Base-by-base conservation (phyloP, 495 filamentous ascomycete species). In the Astrocystis sublimbata region DNA sequence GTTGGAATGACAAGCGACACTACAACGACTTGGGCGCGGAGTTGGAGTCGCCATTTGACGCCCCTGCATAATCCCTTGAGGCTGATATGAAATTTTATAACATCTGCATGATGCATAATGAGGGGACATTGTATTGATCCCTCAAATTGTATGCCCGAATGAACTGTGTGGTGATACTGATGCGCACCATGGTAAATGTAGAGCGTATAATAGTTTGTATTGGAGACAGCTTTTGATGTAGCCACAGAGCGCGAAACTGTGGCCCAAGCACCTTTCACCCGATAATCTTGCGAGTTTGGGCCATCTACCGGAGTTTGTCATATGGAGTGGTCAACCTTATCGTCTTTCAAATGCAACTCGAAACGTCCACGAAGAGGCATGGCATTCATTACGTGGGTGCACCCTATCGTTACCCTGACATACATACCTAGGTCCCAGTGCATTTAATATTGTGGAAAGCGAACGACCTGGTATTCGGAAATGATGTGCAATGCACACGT, bases 61-160 rank as follows among this genome's bases (percentile, higher is more conserved):
- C 4, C 43, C 43, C 23, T 15, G 19, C 12, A 17, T 49, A 15
- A 61, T 46, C 57, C 47, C 38, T 65, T 58, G 61, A 59, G 65
- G 68, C 55, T 66, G 63, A 68, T 68, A 35, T 58, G n/a, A 13
- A 40, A n/a, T 6, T 31, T 17, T 45, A 58, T 46, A 58, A 17
- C 49, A 40, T 33, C 56, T 36, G 56, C 13, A 36, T 47, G 36
- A 28, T 23, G 33, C 26, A 47, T 15, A 23, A 12, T 41, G 41
- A 47, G 41, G 28, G 55, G n/a, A 30, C 17, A 26, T 19, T 4
- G 21, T n/a, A 19, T n/a, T n/a, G n/a, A n/a, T n/a, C n/a, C n/a
- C n/a, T n/a, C n/a, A n/a, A n/a, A n/a, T n/a, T n/a, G n/a, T n/a
- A n/a, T n/a, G n/a, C n/a, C n/a, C n/a, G n/a, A n/a, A n/a, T n/a